Percentiles rank a stretch among this genome's conserved stretches.
These are phyloP conservation scores for Gardenia jasminoides DNA, from an alignment of 257 asterid species.

Conservation along the genomic window DNA sequence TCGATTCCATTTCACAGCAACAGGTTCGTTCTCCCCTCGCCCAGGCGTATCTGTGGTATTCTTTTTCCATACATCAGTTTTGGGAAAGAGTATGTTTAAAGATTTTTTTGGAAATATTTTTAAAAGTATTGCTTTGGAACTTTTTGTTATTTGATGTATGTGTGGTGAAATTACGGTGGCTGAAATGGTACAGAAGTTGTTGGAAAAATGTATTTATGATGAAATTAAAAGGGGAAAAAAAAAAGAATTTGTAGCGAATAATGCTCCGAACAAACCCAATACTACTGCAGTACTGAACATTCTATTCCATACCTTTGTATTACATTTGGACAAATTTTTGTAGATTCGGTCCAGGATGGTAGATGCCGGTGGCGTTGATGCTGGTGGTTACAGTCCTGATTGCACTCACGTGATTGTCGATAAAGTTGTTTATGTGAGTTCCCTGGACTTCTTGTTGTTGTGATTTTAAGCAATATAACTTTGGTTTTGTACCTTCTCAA, in stretches of 20 bases:
- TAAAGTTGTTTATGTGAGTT: slow-evolving; percentile 62
- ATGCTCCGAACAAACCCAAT: too few species aligned
- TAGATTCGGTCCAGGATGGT: slow-evolving; percentile 64
- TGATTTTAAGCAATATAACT: not conserved
- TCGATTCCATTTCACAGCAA: slow-evolving; percentile 43
- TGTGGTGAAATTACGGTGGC: too few species aligned
- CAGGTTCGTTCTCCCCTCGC: slow-evolving; percentile 32
- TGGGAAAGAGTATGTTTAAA: too few species aligned
- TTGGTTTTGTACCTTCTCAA: not conserved
- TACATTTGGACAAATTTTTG: not conserved
- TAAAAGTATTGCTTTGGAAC: too few species aligned
- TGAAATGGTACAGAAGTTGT: too few species aligned
- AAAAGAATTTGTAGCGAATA: too few species aligned
- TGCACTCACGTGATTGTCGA: slow-evolving; percentile 79
- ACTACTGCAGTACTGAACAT: too few species aligned
- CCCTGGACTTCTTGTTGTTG: not conserved
- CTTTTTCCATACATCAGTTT: too few species aligned
- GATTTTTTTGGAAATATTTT: too few species aligned
- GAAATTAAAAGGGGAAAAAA: too few species aligned
- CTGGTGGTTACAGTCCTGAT: slow-evolving; percentile 53
- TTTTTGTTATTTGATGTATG: too few species aligned
- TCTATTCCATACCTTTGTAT: not conserved
- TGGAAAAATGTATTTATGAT: too few species aligned
- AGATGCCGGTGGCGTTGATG: slow-evolving; percentile 77
- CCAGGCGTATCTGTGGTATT: not conserved